A percentile compares a stretch with the other conserved stretches of the same genome.
phyloP scores from a whole-genome alignment of 768 basidiomycete genomes.

The Coprinellus micaceus region DNA sequence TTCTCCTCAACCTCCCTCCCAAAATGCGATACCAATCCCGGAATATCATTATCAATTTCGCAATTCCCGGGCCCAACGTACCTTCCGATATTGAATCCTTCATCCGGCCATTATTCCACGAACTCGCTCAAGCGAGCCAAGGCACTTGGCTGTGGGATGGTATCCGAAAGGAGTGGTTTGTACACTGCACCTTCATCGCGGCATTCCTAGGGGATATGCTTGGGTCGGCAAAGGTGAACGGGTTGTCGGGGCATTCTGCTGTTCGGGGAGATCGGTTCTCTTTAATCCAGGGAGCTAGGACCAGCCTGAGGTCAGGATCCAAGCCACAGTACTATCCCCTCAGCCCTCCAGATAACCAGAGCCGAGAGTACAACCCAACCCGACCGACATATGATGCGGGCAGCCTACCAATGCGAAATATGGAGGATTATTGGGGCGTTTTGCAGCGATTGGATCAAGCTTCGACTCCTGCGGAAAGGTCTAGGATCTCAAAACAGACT shows the following conservation, averaged over 20 bases:
- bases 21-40: constrained; percentile 18
- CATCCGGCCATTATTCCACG: constrained; percentile 21
- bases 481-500: constrained; percentile 18
- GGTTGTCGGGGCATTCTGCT: constrained; percentile 23
- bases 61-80: constrained; percentile 25
- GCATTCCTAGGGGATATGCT: constrained; percentile 27
- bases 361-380: constrained; percentile 19
- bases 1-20: constrained; percentile 24
- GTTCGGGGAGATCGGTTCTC: constrained; percentile 27
- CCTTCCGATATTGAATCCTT: constrained; percentile 27
- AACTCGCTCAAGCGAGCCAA: constrained; percentile 23
- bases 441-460: constrained; percentile 17
- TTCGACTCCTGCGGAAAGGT: constrained; percentile 8
- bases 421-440: constrained; percentile 22
- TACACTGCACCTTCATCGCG: constrained; percentile 15
- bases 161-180: constrained; percentile 19
- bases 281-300: constrained; percentile 19
- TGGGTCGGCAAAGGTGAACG: constrained; percentile 28
- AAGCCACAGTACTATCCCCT: constrained; percentile 26
- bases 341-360: constrained; percentile 15
- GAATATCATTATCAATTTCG: constrained; percentile 21
- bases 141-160: constrained; percentile 33
- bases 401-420: constrained; percentile 20
- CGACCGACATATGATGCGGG: constrained; percentile 19
- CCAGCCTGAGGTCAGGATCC: constrained; percentile 17